Base-by-base conservation (phyloP, 768 basidiomycete species). In the Holtermanniella nyarrowii region DNA sequence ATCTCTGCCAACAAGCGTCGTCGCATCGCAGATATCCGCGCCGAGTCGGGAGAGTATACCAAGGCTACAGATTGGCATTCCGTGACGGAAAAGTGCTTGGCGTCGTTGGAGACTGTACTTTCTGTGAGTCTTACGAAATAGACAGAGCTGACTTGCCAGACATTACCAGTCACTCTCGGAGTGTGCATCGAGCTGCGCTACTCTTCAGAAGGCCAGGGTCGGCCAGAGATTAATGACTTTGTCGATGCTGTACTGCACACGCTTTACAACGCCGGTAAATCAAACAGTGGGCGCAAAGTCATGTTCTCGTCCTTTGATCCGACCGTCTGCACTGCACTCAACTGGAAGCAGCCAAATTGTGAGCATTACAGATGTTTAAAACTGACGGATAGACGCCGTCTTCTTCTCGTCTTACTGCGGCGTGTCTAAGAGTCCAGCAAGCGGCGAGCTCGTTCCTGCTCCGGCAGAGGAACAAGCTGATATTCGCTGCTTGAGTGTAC, bases 301-400 rank as follows among this genome's bases (percentile, higher is more conserved):
- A 80, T 88, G n/a, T 89, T 99, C 67, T 83, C 84, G 37, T 93
- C 89, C 4, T 97, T 86, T 70, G 84, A 85, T 44, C 87, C 91
- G 7, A 83, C 86, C 66, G 80, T 89, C 0, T 93, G 89, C 71
- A 81, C 86, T 5, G 83, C 86, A 14, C 72, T 96, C 50, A 97
- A 99, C 65, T 97, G 93, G 95, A 99, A 99, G 72, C 93, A 99
- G 72, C 93, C 93, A 12, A 97, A 97, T 71, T 97, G 93, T 88
- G 74, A 72, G 59, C 54, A 18, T 42, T 39, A 22, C 3, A 16
- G 46, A 7, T 37, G 31, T 37, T 16, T 37, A 37, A 43, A n/a
- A 46, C 22, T 45, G 26, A 49, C 41, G n/a, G 20, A 44, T 37
- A 68, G 63, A 61, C 44, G 89, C 93, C 49, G 91, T 97, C 31